Conservation (phyloP, 2,329 filamentous ascomycete species). For the Venturia pyrina region DNA sequence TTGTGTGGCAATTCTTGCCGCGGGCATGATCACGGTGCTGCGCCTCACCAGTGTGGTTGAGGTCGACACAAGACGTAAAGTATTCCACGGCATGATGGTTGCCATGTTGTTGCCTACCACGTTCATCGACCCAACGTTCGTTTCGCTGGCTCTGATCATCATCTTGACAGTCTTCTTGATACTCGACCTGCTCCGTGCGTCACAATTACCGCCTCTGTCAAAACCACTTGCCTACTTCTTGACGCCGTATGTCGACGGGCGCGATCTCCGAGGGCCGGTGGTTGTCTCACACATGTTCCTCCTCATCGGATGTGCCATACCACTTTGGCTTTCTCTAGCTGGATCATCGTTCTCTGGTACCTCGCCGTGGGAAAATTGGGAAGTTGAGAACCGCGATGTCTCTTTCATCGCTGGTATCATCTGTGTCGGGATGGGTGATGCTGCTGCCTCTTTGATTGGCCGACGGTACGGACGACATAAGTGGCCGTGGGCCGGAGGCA, state of each 20-base stretch:
- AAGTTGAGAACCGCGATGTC: slow-evolving; percentile 59
- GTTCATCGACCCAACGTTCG: slow-evolving; percentile 78
- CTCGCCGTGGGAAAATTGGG: slow-evolving; percentile 60
- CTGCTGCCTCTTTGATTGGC: slow-evolving; percentile 82
- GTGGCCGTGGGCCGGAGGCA: slow-evolving; percentile 95
- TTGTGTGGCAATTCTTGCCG: slow-evolving; percentile 57
- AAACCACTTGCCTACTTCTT: slow-evolving; percentile 79
- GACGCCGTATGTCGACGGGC: slow-evolving; percentile 85
- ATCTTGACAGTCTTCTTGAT: slow-evolving; percentile 78
- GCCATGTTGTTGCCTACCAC: slow-evolving; percentile 84
- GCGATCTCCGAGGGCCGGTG: slow-evolving; percentile 85
- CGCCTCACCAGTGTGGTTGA: slow-evolving; percentile 67
- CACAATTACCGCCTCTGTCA: slow-evolving; percentile 81
- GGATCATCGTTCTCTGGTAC: slow-evolving; percentile 35
- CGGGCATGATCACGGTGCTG: slow-evolving; percentile 67
- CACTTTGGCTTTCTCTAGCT: slow-evolving; percentile 79
- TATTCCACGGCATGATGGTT: slow-evolving; percentile 98
- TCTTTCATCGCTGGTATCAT: slow-evolving; percentile 89
- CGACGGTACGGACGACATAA: slow-evolving; percentile 76
- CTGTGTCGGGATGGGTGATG: slow-evolving; percentile 91
- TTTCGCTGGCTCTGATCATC: slow-evolving; percentile 66
- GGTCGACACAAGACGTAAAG: slow-evolving; percentile 90
- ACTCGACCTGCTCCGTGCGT: slow-evolving; percentile 80
- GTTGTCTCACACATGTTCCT: slow-evolving; percentile 96
- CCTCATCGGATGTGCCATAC: slow-evolving; percentile 87